Conservation (phyloP, 2,329 filamentous ascomycete genomes). For the Davidsoniella australis region DNA sequence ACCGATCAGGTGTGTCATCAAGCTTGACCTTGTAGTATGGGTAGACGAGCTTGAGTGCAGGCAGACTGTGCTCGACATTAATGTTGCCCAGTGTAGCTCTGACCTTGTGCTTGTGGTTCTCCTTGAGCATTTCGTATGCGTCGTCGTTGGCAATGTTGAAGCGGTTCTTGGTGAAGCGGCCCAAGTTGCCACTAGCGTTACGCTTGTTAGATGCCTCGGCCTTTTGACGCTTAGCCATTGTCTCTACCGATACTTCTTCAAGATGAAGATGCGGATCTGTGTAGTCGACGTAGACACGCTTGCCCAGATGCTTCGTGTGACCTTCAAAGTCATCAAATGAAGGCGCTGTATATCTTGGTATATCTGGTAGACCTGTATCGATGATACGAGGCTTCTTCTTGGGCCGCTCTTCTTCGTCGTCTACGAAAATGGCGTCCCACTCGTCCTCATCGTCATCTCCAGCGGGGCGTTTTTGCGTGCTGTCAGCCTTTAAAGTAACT, state of each 20-base stretch:
- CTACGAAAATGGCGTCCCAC: constrained; percentile 44
- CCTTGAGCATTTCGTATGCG: constrained; percentile 86
- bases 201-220: constrained; percentile 42
- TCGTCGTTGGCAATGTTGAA: constrained; percentile 97
- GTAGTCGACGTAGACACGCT: constrained; percentile 67
- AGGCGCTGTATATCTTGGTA: constrained; percentile 44
- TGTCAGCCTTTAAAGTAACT: neutral
- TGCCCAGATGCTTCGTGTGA: constrained; percentile 54
- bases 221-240: constrained; percentile 41
- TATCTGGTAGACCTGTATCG: constrained; percentile 40
- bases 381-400: constrained; percentile 54
- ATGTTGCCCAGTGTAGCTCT: constrained; percentile 81
- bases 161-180: constrained; percentile 57
- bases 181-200: constrained; percentile 50
- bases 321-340: constrained; percentile 68
- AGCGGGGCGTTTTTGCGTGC: constrained; percentile 12
- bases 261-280: constrained; percentile 78
- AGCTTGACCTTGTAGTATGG: constrained; percentile 90
- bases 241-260: constrained; percentile 54
- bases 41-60: constrained; percentile 79
- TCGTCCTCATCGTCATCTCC: constrained; percentile 32
- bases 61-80: constrained; percentile 85
- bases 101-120: constrained; percentile 93
- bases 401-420: constrained; percentile 28
- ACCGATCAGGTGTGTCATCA: constrained; percentile 56